A percentile compares a stretch with the other conserved stretches of the same genome.
Evolutionary conservation across 441 rosid species (phyloP).

Genomic region (Gossypium schwendimanii): DNA sequence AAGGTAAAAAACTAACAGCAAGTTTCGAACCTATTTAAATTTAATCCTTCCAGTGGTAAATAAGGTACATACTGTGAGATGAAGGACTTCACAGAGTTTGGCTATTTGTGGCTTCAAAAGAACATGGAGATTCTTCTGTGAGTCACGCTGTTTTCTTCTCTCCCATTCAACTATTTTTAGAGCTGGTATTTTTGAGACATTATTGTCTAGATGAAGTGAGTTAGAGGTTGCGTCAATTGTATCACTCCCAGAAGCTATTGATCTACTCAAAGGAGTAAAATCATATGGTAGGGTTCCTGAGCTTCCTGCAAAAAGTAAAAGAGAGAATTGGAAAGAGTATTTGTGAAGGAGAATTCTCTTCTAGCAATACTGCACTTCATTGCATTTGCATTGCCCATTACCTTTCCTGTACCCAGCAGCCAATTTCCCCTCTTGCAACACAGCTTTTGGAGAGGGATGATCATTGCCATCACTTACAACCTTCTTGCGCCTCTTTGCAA

Average conservation of each 20-base stretch:
- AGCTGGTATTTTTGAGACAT: slow-evolving; percentile 28
- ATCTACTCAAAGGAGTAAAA: slow-evolving; percentile 20
- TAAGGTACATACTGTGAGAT: slow-evolving; percentile 51
- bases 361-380: not conserved
- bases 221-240: slow-evolving; percentile 11
- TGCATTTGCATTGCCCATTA: slow-evolving; percentile 14
- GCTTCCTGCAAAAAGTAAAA: slow-evolving; percentile 28
- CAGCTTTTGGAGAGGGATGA: slow-evolving; percentile 22
- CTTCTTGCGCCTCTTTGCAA: slow-evolving; percentile 57
- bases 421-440: slow-evolving; percentile 16
- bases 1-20: not conserved
- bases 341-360: not conserved
- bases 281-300: slow-evolving; percentile 18
- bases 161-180: slow-evolving; percentile 30
- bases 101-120: slow-evolving; percentile 53
- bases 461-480: slow-evolving; percentile 25
- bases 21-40: slow-evolving; percentile 6
- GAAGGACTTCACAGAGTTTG: slow-evolving; percentile 58
- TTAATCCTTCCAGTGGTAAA: slow-evolving; percentile 21
- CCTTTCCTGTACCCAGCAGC: slow-evolving; percentile 37
- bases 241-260: slow-evolving; percentile 18
- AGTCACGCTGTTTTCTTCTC: slow-evolving; percentile 32
- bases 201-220: slow-evolving; percentile 21
- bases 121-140: slow-evolving; percentile 55
- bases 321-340: not conserved